Conservation (phyloP, 495 filamentous ascomycete genomes). For the Sabuloglossum arenarium region DNA sequence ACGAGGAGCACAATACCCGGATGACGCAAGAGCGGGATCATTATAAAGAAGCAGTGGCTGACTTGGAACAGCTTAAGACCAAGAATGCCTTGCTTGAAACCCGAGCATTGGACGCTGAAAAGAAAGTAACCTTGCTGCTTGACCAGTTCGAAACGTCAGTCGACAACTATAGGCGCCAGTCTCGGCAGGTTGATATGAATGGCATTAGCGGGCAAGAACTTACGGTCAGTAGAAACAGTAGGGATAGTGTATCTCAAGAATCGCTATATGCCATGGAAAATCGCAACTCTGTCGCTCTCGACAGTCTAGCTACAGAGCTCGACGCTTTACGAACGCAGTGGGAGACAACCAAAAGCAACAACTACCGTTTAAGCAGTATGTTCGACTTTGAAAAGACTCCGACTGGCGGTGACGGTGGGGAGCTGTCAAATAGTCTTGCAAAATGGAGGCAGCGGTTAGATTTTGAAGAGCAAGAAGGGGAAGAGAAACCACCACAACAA, state of each 20-base stretch:
- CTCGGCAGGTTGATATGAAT: constrained; percentile 24
- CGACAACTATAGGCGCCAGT: constrained; percentile 80
- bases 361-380: constrained; percentile 31
- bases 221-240: constrained; percentile 22
- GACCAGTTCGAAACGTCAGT: constrained; percentile 88
- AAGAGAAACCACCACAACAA: background rate
- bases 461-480: constrained; percentile 6
- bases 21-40: constrained; percentile 34
- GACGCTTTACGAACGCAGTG: constrained; percentile 76
- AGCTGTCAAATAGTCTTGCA: constrained; percentile 5
- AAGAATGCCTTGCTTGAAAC: constrained; percentile 63
- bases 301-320: constrained; percentile 77
- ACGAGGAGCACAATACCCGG: constrained; percentile 32
- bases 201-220: constrained; percentile 1
- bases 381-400: constrained; percentile 7
- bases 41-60: constrained; percentile 34
- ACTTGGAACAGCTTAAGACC: constrained; percentile 60
- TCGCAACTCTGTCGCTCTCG: constrained; percentile 68
- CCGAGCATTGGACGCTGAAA: constrained; percentile 73
- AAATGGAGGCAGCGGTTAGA: constrained; percentile 7
- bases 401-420: background rate
- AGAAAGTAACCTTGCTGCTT: constrained; percentile 76
- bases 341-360: constrained; percentile 83
- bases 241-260: constrained; percentile 1
- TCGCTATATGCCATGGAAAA: constrained; percentile 21